Evolutionary conservation across 805 yeast species (phyloP), one percentile per base, ranked within the genome.

Genomic region (Lipomyces yamadae): DNA sequence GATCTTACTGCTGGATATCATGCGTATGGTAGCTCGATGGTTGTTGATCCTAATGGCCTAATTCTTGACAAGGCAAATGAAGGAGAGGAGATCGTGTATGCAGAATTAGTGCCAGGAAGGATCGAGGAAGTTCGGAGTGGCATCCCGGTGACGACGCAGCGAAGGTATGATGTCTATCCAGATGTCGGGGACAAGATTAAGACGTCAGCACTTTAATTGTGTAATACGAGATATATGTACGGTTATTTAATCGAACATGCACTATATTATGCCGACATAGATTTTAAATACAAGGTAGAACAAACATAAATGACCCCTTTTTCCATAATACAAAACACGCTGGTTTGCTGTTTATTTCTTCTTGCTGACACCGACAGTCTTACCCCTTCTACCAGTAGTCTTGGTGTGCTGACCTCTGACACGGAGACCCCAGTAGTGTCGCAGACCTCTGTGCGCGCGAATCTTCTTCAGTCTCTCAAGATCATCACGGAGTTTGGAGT

Each of bases 391-490:
- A 84, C 98, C 96, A 79, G 99, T 95, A 83, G 99, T 94, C 91
- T 95, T 95, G 89, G 99, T 95, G 88, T 95, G 99, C 88, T 95
- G 99, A 87, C 99, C 99, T 89, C 99, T 92, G 84, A 96, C 99
- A 88, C 95, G 95, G 83, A 95, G 87, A 83, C 98, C 98, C 98
- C 98, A 95, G 94, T 89, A 93, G 88, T 95, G 99, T 90, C 99
- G 92, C 85, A 95, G 90, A 94, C 99, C 99, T 86, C 98, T 89
- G 95, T 95, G 99, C 81, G 98, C 87, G 89, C 99, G 96, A 90
- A 96, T 95, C 87, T 95, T 95, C 97, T 96, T 96, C 85, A 95
- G 88, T 89, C 98, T 94, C 88, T 95, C 99, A 84, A 95, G 88
- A 82, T 95, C 99, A 82, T 95, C 99, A 91, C 99, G 95, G 84